phyloP scores from a whole-genome alignment of 371 early-diverging fungal species.

The Mortierella sp. region DNA sequence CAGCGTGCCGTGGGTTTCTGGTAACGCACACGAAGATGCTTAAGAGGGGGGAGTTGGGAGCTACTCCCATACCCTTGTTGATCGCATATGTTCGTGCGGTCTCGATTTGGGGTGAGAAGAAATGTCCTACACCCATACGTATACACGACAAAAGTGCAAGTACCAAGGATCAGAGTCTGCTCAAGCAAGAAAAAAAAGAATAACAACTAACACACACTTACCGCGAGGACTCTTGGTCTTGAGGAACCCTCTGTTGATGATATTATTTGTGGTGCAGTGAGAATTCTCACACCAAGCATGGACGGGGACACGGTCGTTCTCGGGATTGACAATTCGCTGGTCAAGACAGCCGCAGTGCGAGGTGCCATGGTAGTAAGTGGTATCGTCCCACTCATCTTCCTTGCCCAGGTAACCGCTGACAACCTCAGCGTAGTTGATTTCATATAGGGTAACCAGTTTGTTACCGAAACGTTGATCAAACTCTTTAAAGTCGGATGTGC shows the following conservation, averaged over 20 bases:
- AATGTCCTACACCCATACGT: neutral
- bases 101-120: neutral
- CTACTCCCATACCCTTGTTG: neutral
- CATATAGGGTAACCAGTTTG: neutral
- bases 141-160: neutral
- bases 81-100: neutral
- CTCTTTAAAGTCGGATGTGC: neutral
- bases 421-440: neutral
- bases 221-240: neutral
- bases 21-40: neutral
- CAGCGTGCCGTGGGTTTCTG: neutral
- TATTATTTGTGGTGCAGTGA: neutral
- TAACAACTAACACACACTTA: neutral
- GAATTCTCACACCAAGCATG: neutral
- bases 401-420: neutral
- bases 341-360: constrained; percentile 4
- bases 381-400: neutral
- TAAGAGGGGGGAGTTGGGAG: neutral
- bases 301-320: neutral
- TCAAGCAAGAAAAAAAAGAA: too few species aligned
- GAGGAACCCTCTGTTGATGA: neutral
- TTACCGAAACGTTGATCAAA: neutral
- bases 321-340: neutral
- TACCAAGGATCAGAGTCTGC: neutral
- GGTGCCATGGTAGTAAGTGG: neutral